Conservation (phyloP, 2,329 filamentous ascomycete species). For the Gnomoniopsis smithogilvyi region DNA sequence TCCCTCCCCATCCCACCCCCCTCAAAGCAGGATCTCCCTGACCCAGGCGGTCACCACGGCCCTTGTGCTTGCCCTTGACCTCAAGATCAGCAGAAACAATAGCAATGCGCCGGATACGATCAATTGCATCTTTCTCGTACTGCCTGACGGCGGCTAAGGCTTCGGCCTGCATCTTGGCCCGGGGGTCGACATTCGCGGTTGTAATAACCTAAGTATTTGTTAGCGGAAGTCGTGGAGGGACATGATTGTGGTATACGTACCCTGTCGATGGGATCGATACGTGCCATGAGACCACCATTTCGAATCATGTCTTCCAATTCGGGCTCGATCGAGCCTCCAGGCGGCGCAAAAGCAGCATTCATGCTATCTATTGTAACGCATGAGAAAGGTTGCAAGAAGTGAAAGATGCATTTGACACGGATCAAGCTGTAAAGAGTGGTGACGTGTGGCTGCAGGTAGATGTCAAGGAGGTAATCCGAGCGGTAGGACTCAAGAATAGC, state of each 20-base stretch:
- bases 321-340: slow-evolving; percentile 60
- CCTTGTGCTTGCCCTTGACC: slow-evolving; percentile 40
- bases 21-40: neutral
- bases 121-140: slow-evolving; percentile 72
- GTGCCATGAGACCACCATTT: slow-evolving; percentile 66
- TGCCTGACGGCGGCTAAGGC: slow-evolving; percentile 65
- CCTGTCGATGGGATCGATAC: slow-evolving; percentile 80
- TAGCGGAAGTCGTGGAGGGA: neutral
- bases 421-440: slow-evolving; percentile 68
- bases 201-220: slow-evolving; percentile 59
- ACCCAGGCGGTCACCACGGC: neutral
- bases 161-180: slow-evolving; percentile 66
- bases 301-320: slow-evolving; percentile 81
- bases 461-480: slow-evolving; percentile 84
- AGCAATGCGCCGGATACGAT: slow-evolving; percentile 75
- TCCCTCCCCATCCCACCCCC: slow-evolving; percentile 1
- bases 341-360: slow-evolving; percentile 68
- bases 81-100: slow-evolving; percentile 74
- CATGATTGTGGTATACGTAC: slow-evolving; percentile 34
- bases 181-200: slow-evolving; percentile 63
- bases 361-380: slow-evolving; percentile 79
- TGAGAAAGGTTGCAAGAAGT: slow-evolving; percentile 90
- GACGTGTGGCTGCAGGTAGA: slow-evolving; percentile 77
- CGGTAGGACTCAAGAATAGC: slow-evolving; percentile 78
- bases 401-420: slow-evolving; percentile 85